A percentile compares a stretch with the other conserved stretches of the same genome.
Conservation (phyloP, 495 filamentous ascomycete genomes). For the Penicillium herquei region DNA sequence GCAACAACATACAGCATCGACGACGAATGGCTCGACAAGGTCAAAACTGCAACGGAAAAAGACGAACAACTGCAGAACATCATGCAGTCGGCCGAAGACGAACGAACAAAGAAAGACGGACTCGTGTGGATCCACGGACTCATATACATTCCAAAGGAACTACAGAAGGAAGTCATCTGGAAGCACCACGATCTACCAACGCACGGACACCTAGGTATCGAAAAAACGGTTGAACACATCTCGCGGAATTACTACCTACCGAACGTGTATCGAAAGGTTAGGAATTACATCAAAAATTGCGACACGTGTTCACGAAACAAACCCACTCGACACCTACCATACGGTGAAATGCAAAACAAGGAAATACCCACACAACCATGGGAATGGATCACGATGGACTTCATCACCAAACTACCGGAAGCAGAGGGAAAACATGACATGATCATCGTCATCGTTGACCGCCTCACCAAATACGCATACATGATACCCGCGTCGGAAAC, state of each 20-base stretch:
- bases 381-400: slow-evolving; percentile 21
- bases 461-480: too few relatives aligned
- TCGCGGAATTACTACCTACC: slow-evolving; percentile 6
- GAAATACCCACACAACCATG: slow-evolving; percentile 6
- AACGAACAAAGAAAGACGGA: not conserved
- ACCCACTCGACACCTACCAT: not conserved
- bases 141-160: slow-evolving; percentile 3
- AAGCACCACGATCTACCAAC: slow-evolving; percentile 3
- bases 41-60: not conserved
- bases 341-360: slow-evolving; percentile 12
- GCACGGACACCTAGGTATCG: slow-evolving; percentile 1
- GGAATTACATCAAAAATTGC: slow-evolving; percentile 11
- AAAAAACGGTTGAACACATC: slow-evolving; percentile 11
- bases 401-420: slow-evolving; percentile 14
- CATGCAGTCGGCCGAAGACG: not conserved
- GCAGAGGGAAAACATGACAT: slow-evolving; percentile 2
- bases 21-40: not conserved
- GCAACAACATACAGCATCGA: slow-evolving; percentile 3
- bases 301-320: slow-evolving; percentile 5
- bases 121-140: slow-evolving; percentile 9
- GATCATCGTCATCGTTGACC: slow-evolving; percentile 1
- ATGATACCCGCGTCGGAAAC: too few relatives aligned
- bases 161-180: slow-evolving; percentile 7
- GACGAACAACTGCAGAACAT: not conserved
- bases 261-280: slow-evolving; percentile 1